phyloP scores from a whole-genome alignment of 106 monocot species.

The Xerophyta viscosa region DNA sequence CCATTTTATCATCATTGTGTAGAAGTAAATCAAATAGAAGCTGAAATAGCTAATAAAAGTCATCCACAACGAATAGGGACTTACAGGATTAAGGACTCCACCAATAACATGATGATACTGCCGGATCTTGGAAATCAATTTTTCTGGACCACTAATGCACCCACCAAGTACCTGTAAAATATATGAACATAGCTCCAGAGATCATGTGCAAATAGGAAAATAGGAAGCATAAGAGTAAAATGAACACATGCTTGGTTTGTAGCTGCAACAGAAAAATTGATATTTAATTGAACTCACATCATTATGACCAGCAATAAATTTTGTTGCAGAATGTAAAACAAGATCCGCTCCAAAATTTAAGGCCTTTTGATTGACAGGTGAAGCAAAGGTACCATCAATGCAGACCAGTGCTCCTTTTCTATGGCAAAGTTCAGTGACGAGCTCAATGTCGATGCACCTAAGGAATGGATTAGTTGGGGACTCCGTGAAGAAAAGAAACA shows the following conservation, averaged over 20 bases:
- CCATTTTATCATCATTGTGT: no score
- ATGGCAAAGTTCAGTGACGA: constrained; percentile 88
- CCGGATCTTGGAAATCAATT: constrained; percentile 73
- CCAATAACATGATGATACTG: constrained; percentile 79
- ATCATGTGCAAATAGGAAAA: no score
- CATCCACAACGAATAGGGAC: constrained; percentile 12
- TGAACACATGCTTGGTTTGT: no score
- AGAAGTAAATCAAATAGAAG: no score
- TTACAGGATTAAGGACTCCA: constrained; percentile 92
- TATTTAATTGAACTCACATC: constrained; percentile 54
- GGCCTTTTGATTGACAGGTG: constrained; percentile 97
- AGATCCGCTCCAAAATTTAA: constrained; percentile 84
- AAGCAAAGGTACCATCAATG: constrained; percentile 94
- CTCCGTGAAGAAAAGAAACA: constrained; percentile 95
- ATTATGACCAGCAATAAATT: constrained; percentile 93
- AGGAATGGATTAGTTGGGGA: constrained; percentile 97
- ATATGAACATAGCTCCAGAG: no score
- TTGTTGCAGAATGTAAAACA: constrained; percentile 91
- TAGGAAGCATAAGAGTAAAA: no score
- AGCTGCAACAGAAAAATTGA: no score
- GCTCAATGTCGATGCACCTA: constrained; percentile 77
- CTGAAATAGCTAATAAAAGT: background rate
- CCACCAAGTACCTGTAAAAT: constrained; percentile 75
- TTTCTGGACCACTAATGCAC: constrained; percentile 79
- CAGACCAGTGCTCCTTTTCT: constrained; percentile 80